Conservation (phyloP, 768 basidiomycete genomes). For the Suillus luteus region DNA sequence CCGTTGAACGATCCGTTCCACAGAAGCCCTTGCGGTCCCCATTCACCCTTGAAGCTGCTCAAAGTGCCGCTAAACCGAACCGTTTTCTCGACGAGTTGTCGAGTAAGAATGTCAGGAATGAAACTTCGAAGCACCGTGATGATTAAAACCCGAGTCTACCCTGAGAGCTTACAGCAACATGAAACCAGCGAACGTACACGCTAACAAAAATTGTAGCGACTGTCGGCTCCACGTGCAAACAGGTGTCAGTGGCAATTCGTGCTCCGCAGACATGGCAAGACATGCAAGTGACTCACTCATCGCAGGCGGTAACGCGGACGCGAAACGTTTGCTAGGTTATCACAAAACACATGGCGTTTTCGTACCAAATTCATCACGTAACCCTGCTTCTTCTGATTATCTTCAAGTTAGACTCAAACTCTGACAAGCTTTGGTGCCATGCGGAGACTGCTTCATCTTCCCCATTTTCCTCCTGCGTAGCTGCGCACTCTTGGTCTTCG, state of each 20-base stretch:
- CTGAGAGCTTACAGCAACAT: too few species aligned
- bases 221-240: not conserved
- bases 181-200: not conserved
- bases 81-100: slow-evolving; percentile 1
- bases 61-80: slow-evolving; percentile 4
- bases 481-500: too few species aligned
- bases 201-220: too few species aligned
- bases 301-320: not conserved
- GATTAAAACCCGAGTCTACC: not conserved
- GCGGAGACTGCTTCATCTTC: too few species aligned
- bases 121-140: not conserved
- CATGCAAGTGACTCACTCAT: not conserved
- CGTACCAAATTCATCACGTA: not conserved
- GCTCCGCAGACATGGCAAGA: not conserved
- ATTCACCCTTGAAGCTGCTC: too few species aligned
- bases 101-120: not conserved
- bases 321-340: not conserved
- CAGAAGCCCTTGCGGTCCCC: too few species aligned
- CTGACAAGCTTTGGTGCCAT: too few species aligned
- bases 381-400: not conserved
- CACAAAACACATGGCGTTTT: not conserved
- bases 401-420: not conserved
- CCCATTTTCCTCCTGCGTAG: too few species aligned
- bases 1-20: too few species aligned
- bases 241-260: slow-evolving; percentile 1